Conservation (phyloP, 768 basidiomycete species). For the Kwoniella botswanensis region DNA sequence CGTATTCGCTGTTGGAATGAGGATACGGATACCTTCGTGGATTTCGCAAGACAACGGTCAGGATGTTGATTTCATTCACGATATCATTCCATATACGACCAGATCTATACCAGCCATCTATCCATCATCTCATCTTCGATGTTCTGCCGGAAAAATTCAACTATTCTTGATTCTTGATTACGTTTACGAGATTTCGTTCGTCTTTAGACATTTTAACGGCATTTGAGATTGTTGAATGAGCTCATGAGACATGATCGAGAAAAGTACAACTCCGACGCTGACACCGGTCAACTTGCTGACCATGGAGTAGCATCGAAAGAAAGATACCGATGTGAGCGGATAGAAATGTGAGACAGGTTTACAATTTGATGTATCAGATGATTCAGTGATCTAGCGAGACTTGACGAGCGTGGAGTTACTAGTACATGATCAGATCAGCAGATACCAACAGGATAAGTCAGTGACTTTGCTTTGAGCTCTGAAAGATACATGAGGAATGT, state of each 20-base stretch:
- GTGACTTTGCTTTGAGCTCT: background rate
- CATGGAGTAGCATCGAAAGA: too few relatives aligned
- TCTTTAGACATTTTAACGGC: background rate
- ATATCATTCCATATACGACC: background rate
- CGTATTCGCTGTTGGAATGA: too few relatives aligned
- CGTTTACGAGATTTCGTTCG: background rate
- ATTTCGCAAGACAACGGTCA: too few relatives aligned
- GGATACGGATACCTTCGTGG: too few relatives aligned
- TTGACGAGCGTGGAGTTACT: background rate
- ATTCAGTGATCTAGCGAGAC: background rate
- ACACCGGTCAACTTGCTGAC: too few relatives aligned
- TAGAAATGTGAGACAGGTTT: background rate
- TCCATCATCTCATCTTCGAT: background rate
- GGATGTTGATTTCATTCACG: too few relatives aligned
- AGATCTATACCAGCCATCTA: background rate
- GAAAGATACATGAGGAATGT: background rate
- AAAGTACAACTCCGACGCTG: background rate
- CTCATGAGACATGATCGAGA: background rate
- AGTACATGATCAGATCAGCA: too few relatives aligned
- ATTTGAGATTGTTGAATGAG: background rate
- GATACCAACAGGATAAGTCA: too few relatives aligned
- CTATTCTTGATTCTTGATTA: background rate
- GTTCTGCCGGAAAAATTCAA: background rate
- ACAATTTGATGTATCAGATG: background rate
- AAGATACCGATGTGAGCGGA: background rate